Conservation (phyloP, 345 rosid genomes). For the Aquilaria yunnanensis region DNA sequence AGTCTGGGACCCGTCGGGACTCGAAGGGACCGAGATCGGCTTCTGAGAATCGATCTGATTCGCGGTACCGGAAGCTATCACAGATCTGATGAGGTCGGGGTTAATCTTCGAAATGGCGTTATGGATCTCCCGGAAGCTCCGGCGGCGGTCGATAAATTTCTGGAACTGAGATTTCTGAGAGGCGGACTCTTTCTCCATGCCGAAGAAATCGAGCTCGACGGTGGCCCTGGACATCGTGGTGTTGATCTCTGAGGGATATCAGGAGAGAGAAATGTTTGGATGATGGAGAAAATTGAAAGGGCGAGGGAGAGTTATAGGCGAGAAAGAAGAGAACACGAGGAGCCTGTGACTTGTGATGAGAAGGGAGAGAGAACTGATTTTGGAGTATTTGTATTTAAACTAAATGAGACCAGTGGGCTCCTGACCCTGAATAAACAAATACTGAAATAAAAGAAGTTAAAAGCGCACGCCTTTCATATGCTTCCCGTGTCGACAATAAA, state of each 20-base stretch:
- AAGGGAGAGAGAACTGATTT: not conserved
- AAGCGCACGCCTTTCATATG: too few species aligned
- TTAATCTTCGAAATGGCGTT: conserved; percentile 79
- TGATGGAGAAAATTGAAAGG: not conserved
- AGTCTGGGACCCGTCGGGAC: conserved; percentile 35
- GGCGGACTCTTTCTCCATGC: conserved; percentile 39
- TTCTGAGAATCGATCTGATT: conserved; percentile 13
- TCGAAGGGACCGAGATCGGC: conserved; percentile 37
- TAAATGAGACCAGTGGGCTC: too few species aligned
- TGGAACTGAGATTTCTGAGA: conserved; percentile 37
- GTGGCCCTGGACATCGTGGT: conserved; percentile 39
- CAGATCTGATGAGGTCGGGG: conserved; percentile 66
- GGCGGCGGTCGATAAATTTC: conserved; percentile 47
- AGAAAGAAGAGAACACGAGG: conserved; percentile 5
- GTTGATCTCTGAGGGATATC: not conserved
- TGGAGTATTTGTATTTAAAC: too few species aligned
- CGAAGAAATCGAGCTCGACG: conserved; percentile 69
- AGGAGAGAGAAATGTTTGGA: not conserved
- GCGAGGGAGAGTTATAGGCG: not conserved
- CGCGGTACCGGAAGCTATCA: conserved; percentile 42
- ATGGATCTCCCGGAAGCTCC: conserved; percentile 81
- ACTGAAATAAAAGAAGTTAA: too few species aligned
- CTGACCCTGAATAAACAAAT: too few species aligned
- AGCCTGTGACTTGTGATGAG: not conserved
- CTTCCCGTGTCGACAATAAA: too few species aligned